Evolutionary conservation across 805 yeast species (phyloP).

Genomic region (Zygosaccharomyces gambellarensis): DNA sequence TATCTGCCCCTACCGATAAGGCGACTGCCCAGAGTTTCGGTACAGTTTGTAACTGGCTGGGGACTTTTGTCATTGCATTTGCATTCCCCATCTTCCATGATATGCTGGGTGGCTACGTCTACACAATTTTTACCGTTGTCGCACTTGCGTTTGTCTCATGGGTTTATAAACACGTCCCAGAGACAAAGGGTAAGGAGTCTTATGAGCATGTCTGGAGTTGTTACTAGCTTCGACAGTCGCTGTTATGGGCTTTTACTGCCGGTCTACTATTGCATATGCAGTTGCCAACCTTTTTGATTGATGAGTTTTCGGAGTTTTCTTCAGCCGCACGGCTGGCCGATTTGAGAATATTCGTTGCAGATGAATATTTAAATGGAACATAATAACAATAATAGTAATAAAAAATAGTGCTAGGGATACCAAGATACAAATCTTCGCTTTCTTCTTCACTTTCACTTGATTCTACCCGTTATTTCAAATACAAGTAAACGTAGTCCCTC

Average conservation of each 20-base stretch:
- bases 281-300: background rate
- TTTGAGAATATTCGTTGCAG: background rate
- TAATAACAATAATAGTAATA: background rate
- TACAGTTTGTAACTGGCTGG: conserved; percentile 83
- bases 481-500: background rate
- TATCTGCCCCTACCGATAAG: conserved; percentile 72
- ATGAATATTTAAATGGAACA: background rate
- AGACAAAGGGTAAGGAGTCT: conserved; percentile 60
- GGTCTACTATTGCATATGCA: background rate
- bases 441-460: background rate
- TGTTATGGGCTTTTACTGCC: background rate
- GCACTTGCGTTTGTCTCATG: conserved; percentile 44
- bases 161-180: conserved; percentile 55
- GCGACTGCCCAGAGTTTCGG: conserved; percentile 92
- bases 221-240: background rate
- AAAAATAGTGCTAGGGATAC: background rate
- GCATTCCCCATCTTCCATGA: conserved; percentile 70
- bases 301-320: background rate
- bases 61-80: conserved; percentile 78
- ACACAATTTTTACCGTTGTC: conserved; percentile 60
- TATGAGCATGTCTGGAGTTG: conserved; percentile 65
- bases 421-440: background rate
- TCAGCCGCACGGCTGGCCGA: conserved; percentile 5
- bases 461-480: background rate
- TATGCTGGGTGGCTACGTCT: conserved; percentile 71